Conservation (phyloP, 176 grass and related monocot genomes). For the Aegilops speltoides region DNA sequence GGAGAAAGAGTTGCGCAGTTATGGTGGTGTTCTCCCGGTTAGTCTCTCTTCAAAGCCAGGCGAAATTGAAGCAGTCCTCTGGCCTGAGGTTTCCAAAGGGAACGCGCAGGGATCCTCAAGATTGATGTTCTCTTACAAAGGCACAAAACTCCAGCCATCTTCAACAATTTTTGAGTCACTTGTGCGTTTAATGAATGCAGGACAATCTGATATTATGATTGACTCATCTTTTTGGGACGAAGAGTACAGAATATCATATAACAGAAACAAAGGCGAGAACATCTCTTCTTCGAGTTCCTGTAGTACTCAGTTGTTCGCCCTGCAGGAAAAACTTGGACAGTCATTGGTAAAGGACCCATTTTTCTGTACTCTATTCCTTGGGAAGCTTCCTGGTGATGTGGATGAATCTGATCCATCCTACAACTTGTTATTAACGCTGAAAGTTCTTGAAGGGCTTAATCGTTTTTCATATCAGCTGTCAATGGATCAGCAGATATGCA, state of each 20-base stretch:
- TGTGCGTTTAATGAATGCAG: constrained; percentile 22
- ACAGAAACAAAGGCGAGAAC: constrained; percentile 20
- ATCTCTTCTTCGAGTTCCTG: constrained; percentile 6
- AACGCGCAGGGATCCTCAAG: constrained; percentile 14
- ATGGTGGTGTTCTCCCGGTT: constrained; percentile 28
- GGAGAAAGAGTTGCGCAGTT: constrained; percentile 37
- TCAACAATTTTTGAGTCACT: constrained; percentile 56
- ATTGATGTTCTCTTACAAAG: constrained; percentile 52
- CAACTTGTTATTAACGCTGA: constrained; percentile 53
- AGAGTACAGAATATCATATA: constrained; percentile 49
- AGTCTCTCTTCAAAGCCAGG: constrained; percentile 49
- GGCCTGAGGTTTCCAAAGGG: constrained; percentile 32
- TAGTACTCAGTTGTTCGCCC: background rate
- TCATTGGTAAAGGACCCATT: constrained; percentile 44
- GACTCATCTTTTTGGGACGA: constrained; percentile 57
- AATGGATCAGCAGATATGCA: constrained; percentile 40
- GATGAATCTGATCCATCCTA: constrained; percentile 45
- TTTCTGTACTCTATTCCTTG: constrained; percentile 44
- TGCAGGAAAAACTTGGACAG: constrained; percentile 28
- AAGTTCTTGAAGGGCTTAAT: constrained; percentile 67
- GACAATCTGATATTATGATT: constrained; percentile 39
- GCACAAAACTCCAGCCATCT: constrained; percentile 39
- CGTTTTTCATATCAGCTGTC: constrained; percentile 41
- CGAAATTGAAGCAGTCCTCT: constrained; percentile 41
- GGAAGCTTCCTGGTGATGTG: constrained; percentile 52